Conservation (phyloP, 1,139 yeast genomes). For the Debaryomyces fabryi region DNA sequence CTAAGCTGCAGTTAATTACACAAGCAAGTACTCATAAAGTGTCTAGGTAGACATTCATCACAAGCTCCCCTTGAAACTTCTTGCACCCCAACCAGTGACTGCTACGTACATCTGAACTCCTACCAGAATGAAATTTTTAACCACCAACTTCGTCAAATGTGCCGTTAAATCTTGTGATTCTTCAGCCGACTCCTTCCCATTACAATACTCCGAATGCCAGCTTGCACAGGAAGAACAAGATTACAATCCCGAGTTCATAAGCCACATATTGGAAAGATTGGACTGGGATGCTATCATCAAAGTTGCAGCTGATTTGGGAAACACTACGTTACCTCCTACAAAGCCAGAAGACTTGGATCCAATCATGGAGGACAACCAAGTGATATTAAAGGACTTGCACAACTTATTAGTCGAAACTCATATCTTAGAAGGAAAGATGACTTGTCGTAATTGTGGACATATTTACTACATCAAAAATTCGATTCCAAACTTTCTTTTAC, state of each 20-base stretch:
- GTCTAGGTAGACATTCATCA: neutral
- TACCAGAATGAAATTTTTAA: conserved; percentile 75
- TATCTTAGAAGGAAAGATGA: conserved; percentile 85
- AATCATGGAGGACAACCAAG: conserved; percentile 60
- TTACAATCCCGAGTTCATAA: conserved; percentile 78
- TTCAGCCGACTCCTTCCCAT: conserved; percentile 78
- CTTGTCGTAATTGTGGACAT: conserved; percentile 83
- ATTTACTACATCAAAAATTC: conserved; percentile 88
- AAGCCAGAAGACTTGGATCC: conserved; percentile 67
- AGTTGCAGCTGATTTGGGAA: conserved; percentile 80
- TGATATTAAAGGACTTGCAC: conserved; percentile 74
- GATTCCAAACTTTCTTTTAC: conserved; percentile 90
- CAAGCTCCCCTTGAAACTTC: neutral
- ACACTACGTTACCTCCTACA: conserved; percentile 59
- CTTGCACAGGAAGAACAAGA: conserved; percentile 80
- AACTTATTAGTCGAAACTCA: conserved; percentile 79
- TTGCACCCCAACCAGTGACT: neutral
- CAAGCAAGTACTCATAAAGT: neutral
- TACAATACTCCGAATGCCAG: conserved; percentile 70
- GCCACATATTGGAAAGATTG: conserved; percentile 75
- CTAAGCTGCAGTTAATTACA: neutral
- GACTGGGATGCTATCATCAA: conserved; percentile 84
- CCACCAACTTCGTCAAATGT: conserved; percentile 94
- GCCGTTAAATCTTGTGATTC: conserved; percentile 82
- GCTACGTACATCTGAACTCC: neutral